Base-by-base conservation (phyloP, 2,329 filamentous ascomycete species). In the Aspergillus versicolor region DNA sequence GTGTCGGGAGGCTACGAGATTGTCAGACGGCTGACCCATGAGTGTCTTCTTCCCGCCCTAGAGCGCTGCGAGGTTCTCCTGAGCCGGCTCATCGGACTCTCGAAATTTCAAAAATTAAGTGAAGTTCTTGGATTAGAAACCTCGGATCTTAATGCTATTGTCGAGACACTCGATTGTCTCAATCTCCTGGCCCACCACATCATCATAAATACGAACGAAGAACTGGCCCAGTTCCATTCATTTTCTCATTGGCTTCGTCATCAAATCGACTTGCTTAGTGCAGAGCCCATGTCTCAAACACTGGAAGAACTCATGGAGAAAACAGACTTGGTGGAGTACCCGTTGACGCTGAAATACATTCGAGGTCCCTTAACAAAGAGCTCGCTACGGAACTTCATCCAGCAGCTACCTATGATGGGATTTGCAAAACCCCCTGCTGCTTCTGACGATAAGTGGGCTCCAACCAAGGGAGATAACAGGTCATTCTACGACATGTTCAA, bases 211-310 rank as follows among this genome's bases (percentile, higher is more conserved):
- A 83, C 88, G 27, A 87, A 89, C 68, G 85, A 89, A 54, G 93
- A 97, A 73, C 82, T 93, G 15, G 82, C 87, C 24, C 83, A 92
- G 49, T 97, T 96, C 66, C 72, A 78, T 2, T 82, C 85, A 5
- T 97, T 97, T 69, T 92, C 90, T 0, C 81, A 82, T 52, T 97
- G 93, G 93, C 78, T 97, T 50, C 86, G 88, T 34, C 84, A 91
- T 66, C 87, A 92, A 67, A 93, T 96, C 57, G 90, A 95, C 62
- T 84, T 88, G 13, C 83, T 93, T 45, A 84, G 85, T 5, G 85
- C 88, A 69, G 76, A 89, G 64, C 78, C 86, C 0, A 79, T 81
- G 15, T 81, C 80, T 1, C 77, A 82, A 46, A 79, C 79, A 17
- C 76, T 81, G 7, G 86, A 91, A 21, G 93, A 97, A 61, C 80